A percentile compares a stretch with the other conserved stretches of the same genome.
Conservation (phyloP, 2,329 filamentous ascomycete species). For the Acephala macrosclerotiorum region DNA sequence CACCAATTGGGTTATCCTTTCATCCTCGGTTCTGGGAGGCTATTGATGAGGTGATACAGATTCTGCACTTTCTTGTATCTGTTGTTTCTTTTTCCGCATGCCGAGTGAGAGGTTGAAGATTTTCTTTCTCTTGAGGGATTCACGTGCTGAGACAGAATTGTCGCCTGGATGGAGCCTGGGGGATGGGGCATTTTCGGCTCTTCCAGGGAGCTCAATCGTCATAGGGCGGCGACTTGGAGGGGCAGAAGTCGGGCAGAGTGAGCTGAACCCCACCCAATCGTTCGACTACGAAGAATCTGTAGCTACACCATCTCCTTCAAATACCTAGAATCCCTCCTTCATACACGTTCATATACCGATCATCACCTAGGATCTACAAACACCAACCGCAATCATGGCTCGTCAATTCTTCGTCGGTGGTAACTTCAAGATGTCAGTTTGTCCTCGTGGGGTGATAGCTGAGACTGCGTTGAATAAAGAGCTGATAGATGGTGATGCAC, state of each 20-base stretch:
- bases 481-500: constrained; percentile 32
- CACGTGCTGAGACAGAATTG: constrained; percentile 1
- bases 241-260: not conserved
- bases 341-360: constrained; percentile 11
- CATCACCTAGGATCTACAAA: not conserved
- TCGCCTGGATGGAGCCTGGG: not conserved
- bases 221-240: not conserved
- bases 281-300: not conserved
- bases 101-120: not conserved
- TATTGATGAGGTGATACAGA: not conserved
- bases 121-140: not conserved
- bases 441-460: constrained; percentile 23
- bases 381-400: constrained; percentile 66
- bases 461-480: constrained; percentile 11
- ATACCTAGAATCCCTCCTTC: not conserved
- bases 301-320: constrained; percentile 4
- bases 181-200: not conserved
- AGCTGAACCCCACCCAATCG: constrained; percentile 5
- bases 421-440: constrained; percentile 97
- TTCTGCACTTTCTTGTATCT: not conserved
- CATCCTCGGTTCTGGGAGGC: not conserved
- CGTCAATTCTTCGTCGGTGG: constrained; percentile 97
- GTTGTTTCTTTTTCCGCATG: constrained; percentile 1
- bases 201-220: not conserved
- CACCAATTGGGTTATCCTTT: too few relatives aligned